phyloP scores from a whole-genome alignment of 2,329 filamentous ascomycete species.

The Hortaea sp. region DNA sequence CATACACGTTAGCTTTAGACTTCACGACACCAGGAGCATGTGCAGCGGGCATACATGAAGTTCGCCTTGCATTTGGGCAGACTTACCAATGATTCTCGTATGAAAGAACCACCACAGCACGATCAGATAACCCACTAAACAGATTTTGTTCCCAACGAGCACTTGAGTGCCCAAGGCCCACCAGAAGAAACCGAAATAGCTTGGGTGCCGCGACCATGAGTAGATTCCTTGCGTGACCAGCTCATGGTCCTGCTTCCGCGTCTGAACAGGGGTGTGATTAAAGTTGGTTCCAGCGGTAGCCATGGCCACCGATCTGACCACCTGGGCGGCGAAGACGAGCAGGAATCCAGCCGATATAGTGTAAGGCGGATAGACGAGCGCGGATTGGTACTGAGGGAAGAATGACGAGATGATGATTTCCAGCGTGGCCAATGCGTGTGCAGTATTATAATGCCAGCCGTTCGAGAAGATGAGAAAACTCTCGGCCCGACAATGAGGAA shows the following conservation, averaged over 20 bases:
- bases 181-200: conserved; percentile 98
- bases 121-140: conserved; percentile 60
- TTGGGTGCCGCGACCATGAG: conserved; percentile 65
- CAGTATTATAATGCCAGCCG: conserved; percentile 72
- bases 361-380: conserved; percentile 42
- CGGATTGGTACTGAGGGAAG: conserved; percentile 12
- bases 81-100: conserved; percentile 55
- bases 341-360: conserved; percentile 44
- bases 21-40: not conserved
- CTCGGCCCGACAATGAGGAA: conserved; percentile 56
- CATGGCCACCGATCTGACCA: conserved; percentile 75
- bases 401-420: conserved; percentile 57
- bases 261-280: conserved; percentile 69
- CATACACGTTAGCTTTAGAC: conserved; percentile 2
- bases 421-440: conserved; percentile 62
- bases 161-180: conserved; percentile 95
- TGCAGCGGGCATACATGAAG: not conserved
- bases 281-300: conserved; percentile 79
- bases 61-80: not conserved
- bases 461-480: conserved; percentile 81
- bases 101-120: conserved; percentile 84
- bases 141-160: conserved; percentile 73
- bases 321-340: conserved; percentile 52
- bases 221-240: conserved; percentile 84
- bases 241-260: conserved; percentile 58